These are phyloP conservation scores for Fusarium ramigenum DNA, from an alignment of 2,329 filamentous ascomycete species.

Conservation along the genomic window DNA sequence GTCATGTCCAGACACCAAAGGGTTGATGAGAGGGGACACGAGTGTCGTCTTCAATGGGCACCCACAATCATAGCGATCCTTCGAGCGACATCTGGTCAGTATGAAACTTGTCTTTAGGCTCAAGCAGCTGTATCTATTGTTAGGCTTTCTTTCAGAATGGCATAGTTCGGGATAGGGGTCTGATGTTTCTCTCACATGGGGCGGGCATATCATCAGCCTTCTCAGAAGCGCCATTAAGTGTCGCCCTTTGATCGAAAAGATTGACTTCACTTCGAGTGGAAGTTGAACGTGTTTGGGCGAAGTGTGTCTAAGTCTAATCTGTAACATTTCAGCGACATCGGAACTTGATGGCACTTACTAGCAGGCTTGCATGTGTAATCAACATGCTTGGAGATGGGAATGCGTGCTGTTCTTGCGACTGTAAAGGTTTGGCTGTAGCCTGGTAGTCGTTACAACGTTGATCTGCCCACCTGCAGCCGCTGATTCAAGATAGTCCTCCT, in stretches of 20 bases:
- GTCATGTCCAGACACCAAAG: not conserved
- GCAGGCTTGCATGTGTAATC: not conserved
- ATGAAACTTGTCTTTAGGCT: not conserved
- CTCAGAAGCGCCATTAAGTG: not conserved
- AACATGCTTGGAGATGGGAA: not conserved
- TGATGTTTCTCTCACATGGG: not conserved
- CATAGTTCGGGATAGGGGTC: too few relatives aligned
- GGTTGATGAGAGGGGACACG: too few relatives aligned
- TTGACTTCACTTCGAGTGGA: not conserved
- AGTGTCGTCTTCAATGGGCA: not conserved
- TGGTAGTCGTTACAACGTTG: not conserved
- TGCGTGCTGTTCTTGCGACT: not conserved
- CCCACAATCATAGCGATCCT: rapidly evolving
- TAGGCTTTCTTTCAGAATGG: too few relatives aligned
- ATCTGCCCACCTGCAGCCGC: not conserved
- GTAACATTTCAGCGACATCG: rapidly evolving
- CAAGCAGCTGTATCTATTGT: not conserved
- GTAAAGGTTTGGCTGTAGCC: rapidly evolving
- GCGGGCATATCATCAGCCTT: too few relatives aligned
- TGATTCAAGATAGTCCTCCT: too few relatives aligned
- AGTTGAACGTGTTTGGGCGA: not conserved
- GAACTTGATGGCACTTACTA: not conserved
- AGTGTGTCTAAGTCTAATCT: not conserved
- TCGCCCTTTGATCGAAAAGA: not conserved
- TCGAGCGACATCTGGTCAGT: not conserved